Conservation (phyloP, 1,284 basidiomycete genomes). For the Papiliotrema fonsecae region DNA sequence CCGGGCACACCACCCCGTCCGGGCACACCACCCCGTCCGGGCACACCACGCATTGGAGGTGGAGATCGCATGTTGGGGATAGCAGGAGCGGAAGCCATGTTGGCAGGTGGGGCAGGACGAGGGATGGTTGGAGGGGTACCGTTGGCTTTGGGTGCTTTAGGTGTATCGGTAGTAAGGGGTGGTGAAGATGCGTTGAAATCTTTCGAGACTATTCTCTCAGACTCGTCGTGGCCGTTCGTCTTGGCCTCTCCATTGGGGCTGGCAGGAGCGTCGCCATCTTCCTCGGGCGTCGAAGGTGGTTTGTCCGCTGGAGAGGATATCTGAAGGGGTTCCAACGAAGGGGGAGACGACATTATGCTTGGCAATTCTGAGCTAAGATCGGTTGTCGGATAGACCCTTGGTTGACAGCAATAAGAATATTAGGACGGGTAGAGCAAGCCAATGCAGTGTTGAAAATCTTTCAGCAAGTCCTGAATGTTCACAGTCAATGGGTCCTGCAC, state of each 20-base stretch:
- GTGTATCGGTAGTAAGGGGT: neutral
- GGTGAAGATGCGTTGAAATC: neutral
- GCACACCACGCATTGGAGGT: too few species aligned
- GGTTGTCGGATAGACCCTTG: too few species aligned
- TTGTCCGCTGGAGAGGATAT: conserved; percentile 1
- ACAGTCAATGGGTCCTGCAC: too few species aligned
- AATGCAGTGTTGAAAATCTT: too few species aligned
- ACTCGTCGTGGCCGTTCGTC: neutral
- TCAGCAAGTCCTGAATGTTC: too few species aligned
- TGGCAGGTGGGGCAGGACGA: conserved; percentile 8
- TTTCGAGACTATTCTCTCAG: neutral
- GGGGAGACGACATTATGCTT: conserved; percentile 14
- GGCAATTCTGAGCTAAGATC: neutral
- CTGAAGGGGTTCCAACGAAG: conserved; percentile 11
- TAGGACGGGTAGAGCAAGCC: too few species aligned
- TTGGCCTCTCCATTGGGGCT: neutral
- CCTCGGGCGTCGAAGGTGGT: too few species aligned
- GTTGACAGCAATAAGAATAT: too few species aligned
- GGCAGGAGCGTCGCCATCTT: too few species aligned
- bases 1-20: conserved; percentile 5
- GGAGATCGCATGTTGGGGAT: conserved; percentile 7
- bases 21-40: too few species aligned
- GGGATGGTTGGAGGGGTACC: conserved; percentile 7
- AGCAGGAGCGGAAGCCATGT: conserved; percentile 13
- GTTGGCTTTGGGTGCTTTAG: conserved; percentile 1